Percentiles rank a stretch among this genome's conserved stretches.
These are phyloP conservation scores for Fusarium sp. DNA, from an alignment of 2,329 filamentous ascomycete species.

Conservation along the genomic window DNA sequence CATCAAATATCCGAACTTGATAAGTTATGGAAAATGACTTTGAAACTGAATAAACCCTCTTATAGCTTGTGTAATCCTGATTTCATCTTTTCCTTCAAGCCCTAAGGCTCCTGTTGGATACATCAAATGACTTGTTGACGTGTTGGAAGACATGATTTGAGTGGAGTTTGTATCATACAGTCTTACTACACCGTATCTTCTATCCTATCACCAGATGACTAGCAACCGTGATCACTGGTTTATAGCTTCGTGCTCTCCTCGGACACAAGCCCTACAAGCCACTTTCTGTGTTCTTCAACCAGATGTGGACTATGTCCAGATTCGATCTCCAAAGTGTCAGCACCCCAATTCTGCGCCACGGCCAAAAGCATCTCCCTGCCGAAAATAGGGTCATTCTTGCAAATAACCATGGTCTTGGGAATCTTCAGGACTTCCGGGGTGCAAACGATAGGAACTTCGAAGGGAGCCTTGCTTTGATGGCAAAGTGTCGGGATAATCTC, in stretches of 20 bases:
- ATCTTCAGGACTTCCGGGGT: constrained; percentile 5
- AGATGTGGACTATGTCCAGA: constrained; percentile 35
- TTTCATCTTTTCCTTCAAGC: rapidly evolving
- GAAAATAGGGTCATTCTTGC: constrained; percentile 14
- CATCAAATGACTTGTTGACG: not conserved
- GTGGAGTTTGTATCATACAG: not conserved
- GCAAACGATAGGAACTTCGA: constrained; percentile 2
- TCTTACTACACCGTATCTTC: not conserved
- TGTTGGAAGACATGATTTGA: not conserved
- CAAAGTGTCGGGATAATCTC: constrained; percentile 8
- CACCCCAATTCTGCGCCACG: constrained; percentile 17
- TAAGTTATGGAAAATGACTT: rapidly evolving
- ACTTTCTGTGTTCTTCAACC: not conserved
- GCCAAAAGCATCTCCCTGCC: not conserved
- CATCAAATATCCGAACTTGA: not conserved
- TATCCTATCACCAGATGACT: rapidly evolving
- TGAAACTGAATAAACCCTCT: not conserved
- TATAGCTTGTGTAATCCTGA: not conserved
- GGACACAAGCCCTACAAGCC: constrained; percentile 8
- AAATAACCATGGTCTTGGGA: constrained; percentile 10
- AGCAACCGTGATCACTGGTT: rapidly evolving
- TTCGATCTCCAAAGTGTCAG: constrained; percentile 11
- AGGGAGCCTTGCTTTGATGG: constrained; percentile 20
- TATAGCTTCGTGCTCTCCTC: not conserved
- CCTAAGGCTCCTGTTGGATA: rapidly evolving